Conservation (phyloP, 495 filamentous ascomycete genomes). For the Neurospora sp. region DNA sequence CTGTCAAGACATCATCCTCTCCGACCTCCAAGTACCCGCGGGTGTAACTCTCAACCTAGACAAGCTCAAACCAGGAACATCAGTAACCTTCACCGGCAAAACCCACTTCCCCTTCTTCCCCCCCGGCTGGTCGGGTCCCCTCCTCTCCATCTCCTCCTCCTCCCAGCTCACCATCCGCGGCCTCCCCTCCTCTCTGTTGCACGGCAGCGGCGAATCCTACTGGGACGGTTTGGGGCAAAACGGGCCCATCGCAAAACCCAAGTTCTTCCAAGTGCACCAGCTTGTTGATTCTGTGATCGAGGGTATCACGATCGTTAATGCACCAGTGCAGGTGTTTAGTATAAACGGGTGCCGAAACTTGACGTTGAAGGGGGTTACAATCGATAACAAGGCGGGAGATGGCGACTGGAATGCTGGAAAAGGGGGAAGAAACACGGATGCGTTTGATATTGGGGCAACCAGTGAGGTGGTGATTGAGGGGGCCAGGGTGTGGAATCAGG, state of each 20-base stretch:
- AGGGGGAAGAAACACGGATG: slow-evolving; percentile 55
- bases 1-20: slow-evolving; percentile 6
- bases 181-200: slow-evolving; percentile 30
- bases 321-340: slow-evolving; percentile 53
- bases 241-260: slow-evolving; percentile 44
- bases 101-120: slow-evolving; percentile 36
- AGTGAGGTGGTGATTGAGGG: slow-evolving; percentile 43
- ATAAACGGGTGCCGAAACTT: slow-evolving; percentile 43
- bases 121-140: slow-evolving; percentile 39
- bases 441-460: slow-evolving; percentile 48
- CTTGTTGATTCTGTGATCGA: slow-evolving; percentile 30
- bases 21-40: neutral
- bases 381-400: slow-evolving; percentile 53
- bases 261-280: slow-evolving; percentile 43
- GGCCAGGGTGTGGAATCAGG: slow-evolving; percentile 51
- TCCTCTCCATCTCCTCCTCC: slow-evolving; percentile 39
- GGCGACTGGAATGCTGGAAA: slow-evolving; percentile 6
- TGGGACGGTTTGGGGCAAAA: slow-evolving; percentile 44
- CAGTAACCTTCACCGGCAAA: slow-evolving; percentile 37
- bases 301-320: slow-evolving; percentile 38
- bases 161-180: slow-evolving; percentile 35
- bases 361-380: slow-evolving; percentile 40
- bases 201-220: slow-evolving; percentile 38
- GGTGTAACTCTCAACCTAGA: slow-evolving; percentile 3
- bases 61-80: neutral